These are phyloP conservation scores for Ilyonectria robusta DNA, from an alignment of 2,329 filamentous ascomycete genomes.

Conservation along the genomic window DNA sequence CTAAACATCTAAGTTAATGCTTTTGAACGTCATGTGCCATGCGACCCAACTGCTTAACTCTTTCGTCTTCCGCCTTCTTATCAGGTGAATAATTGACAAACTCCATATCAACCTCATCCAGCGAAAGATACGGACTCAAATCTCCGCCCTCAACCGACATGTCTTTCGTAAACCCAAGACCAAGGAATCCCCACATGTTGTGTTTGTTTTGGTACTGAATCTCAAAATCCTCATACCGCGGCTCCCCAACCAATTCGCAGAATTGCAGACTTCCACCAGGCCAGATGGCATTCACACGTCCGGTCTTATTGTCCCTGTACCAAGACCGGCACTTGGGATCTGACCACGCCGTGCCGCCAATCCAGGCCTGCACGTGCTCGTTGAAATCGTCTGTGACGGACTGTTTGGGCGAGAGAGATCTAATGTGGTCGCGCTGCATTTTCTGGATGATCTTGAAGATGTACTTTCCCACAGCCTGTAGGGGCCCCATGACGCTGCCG, in stretches of 20 bases:
- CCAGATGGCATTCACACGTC: constrained; percentile 23
- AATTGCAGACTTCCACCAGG: constrained; percentile 19
- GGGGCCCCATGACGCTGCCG: constrained; percentile 18
- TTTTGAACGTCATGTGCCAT: constrained; percentile 5
- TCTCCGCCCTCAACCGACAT: constrained; percentile 12
- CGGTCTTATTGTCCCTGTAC: constrained; percentile 22
- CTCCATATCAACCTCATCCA: constrained; percentile 2
- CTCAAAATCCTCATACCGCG: constrained; percentile 22
- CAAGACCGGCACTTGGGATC: constrained; percentile 20
- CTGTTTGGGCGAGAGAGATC: constrained; percentile 6
- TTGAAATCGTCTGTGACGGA: constrained; percentile 17
- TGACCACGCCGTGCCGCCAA: constrained; percentile 11
- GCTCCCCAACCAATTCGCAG: constrained; percentile 7
- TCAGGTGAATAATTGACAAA: constrained; percentile 8
- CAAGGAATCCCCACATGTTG: constrained; percentile 17
- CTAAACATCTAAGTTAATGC: too few species aligned
- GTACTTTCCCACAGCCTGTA: constrained; percentile 14
- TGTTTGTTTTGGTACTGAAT: constrained; percentile 16
- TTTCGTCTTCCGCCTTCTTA: constrained; percentile 11
- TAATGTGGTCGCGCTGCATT: constrained; percentile 15
- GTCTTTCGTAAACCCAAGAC: constrained; percentile 10
- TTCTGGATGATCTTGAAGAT: constrained; percentile 17
- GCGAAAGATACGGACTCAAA: constrained; percentile 8
- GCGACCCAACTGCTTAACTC: not conserved
- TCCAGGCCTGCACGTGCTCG: constrained; percentile 17